Conservation (phyloP, 768 basidiomycete species). For the Austroboletus eburneus region DNA sequence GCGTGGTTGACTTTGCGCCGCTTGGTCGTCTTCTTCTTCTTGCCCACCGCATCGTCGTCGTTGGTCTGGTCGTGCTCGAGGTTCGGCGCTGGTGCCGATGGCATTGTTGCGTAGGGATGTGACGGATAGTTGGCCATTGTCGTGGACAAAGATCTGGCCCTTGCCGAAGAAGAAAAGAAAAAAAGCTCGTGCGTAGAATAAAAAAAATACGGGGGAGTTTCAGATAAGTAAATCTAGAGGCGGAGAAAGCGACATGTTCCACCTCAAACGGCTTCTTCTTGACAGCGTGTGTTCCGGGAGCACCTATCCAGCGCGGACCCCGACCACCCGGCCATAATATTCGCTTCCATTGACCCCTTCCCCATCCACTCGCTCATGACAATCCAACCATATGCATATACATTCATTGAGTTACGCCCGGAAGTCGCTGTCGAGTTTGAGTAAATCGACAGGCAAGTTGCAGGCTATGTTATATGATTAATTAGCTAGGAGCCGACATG, state of each 20-base stretch:
- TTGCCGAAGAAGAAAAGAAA: not conserved
- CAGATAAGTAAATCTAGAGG: constrained; percentile 13
- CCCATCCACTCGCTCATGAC: no score
- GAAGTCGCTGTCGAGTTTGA: no score
- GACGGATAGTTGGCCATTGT: constrained; percentile 25
- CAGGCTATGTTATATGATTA: no score
- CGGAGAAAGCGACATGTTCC: constrained; percentile 15
- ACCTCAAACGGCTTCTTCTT: constrained; percentile 14
- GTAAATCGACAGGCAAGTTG: no score
- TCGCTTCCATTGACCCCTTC: no score
- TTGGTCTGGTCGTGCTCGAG: constrained; percentile 29
- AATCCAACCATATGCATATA: no score
- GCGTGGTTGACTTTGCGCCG: constrained; percentile 89
- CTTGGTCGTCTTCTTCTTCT: constrained; percentile 49
- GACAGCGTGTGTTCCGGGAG: constrained; percentile 17
- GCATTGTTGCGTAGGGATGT: constrained; percentile 25
- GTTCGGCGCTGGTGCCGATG: constrained; percentile 10
- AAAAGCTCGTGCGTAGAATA: constrained; percentile 12
- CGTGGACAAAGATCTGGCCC: not conserved
- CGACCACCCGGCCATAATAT: constrained; percentile 16
- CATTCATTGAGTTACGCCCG: no score
- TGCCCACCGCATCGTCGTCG: constrained; percentile 30
- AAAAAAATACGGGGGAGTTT: constrained; percentile 25
- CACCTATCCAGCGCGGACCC: constrained; percentile 11
- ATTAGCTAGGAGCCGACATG: no score